Conservation (phyloP, 345 rosid species). For the Ceriops tagal region DNA sequence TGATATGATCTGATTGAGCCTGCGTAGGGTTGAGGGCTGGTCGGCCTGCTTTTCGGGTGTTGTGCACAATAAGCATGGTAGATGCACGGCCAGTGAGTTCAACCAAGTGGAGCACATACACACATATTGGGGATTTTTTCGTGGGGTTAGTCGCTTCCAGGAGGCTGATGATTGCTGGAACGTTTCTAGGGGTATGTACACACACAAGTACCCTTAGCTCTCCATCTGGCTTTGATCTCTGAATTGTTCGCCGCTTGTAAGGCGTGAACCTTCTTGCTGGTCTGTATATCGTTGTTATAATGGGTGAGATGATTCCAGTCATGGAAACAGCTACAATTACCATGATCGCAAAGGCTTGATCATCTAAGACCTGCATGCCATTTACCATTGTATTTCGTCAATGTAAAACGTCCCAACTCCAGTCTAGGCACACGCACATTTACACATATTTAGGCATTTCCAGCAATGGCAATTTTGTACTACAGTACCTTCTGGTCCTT, state of each 20-base stretch:
- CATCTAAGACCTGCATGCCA: constrained; percentile 62
- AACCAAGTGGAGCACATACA: not conserved
- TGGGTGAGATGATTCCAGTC: constrained; percentile 69
- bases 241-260: constrained; percentile 13
- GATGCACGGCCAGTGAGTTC: not conserved
- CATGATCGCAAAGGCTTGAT: constrained; percentile 71
- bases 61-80: constrained; percentile 15
- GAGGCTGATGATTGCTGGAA: not conserved
- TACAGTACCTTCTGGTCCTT: constrained; percentile 1
- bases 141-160: constrained; percentile 11
- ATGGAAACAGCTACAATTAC: constrained; percentile 66
- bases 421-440: no score
- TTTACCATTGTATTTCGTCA: not conserved
- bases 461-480: no score
- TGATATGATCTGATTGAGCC: constrained; percentile 92
- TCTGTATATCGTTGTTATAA: not conserved
- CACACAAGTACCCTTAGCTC: not conserved
- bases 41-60: constrained; percentile 61
- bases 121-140: not conserved
- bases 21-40: constrained; percentile 76
- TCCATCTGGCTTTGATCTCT: not conserved
- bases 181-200: not conserved
- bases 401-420: no score
- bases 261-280: not conserved
- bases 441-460: not conserved